Evolutionary conservation across 768 basidiomycete species (phyloP), one percentile per base, ranked within the genome.

Genomic region (Psilocybe tampanensis): DNA sequence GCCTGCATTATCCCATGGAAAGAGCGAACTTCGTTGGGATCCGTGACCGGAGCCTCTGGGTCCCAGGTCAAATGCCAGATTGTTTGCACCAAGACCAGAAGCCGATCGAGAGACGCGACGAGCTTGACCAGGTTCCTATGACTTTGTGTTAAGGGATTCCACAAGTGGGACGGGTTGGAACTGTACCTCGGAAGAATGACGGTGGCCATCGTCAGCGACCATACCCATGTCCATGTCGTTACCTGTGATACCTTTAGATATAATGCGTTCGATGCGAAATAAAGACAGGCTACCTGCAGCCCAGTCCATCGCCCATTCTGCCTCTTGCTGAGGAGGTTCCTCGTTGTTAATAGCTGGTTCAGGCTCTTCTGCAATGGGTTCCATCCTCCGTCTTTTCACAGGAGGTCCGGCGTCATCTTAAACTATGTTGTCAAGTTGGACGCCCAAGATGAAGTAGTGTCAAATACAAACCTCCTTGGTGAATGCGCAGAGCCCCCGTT

Each of bases 61-160:
- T 33, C 69, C 76, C 5, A 78, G 58, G 44, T 81, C 80, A 48
- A 82, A 63, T 12, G 75, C 80, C 42, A 88, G 71, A 55, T 84
- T 72, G 47, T 77, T 65, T 22, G 63, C 80, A 34, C 79, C 82
- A 22, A 81, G 58, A 8, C 77, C 64, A 41, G 83, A 85, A 13
- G 77, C 77, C 12, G 83, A 80, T 18, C 81, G 80, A 44, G 91
- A 90, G 32, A 74, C 74, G n/a, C 77, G 83, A 61, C 92, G 90
- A n/a, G 80, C 90, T 86, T 90, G 89, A 26, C 89, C 92, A 45
- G 91, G 91, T 74, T 92, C 90, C 92, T 92, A 63, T n/a, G 58
- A 11, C 23, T 8, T 18, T 21, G 12, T 22, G 19, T 52, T 13
- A 47, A 47, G n/a, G 11, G 21, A 12, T 11, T 51, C 9, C 18